A percentile compares a stretch with the other conserved stretches of the same genome.
These are phyloP conservation scores for Tuber indicum DNA, from an alignment of 495 filamentous ascomycete genomes.

Conservation along the genomic window DNA sequence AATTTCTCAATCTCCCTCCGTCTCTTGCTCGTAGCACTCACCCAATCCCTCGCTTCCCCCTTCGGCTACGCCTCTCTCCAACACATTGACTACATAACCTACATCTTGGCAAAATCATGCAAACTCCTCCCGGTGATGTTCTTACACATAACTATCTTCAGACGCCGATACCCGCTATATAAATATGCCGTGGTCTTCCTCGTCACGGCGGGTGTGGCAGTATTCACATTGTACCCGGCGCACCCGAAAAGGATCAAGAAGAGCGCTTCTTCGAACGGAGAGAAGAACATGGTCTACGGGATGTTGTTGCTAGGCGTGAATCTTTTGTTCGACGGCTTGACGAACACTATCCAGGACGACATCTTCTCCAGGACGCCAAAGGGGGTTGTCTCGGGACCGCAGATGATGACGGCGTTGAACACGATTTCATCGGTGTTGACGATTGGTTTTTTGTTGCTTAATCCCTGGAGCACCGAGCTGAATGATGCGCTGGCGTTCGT, in stretches of 20 bases:
- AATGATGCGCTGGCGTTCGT: constrained; percentile 73
- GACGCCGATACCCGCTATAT: constrained; percentile 82
- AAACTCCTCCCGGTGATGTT: constrained; percentile 97
- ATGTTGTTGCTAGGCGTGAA: constrained; percentile 83
- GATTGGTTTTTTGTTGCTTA: constrained; percentile 63
- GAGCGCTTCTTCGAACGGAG: constrained; percentile 46
- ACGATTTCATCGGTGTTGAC: constrained; percentile 72
- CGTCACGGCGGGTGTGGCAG: constrained; percentile 85
- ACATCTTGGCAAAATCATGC: constrained; percentile 95
- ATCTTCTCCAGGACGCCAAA: constrained; percentile 56
- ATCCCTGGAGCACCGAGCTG: constrained; percentile 77
- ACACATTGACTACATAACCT: constrained; percentile 98
- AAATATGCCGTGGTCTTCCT: constrained; percentile 89
- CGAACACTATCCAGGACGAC: constrained; percentile 93
- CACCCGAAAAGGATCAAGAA: constrained; percentile 65
- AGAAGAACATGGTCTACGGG: constrained; percentile 63
- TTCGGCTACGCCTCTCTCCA: constrained; percentile 90
- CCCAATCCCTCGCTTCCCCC: constrained; percentile 78
- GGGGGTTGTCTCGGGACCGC: constrained; percentile 59
- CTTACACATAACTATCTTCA: constrained; percentile 87
- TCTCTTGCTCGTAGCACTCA: constrained; percentile 78
- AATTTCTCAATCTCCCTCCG: constrained; percentile 63
- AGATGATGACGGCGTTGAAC: constrained; percentile 99
- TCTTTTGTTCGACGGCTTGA: constrained; percentile 88
- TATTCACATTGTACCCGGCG: constrained; percentile 73